Evolutionary conservation across 805 yeast species (phyloP).

Genomic region (Myxozyma geophila): DNA sequence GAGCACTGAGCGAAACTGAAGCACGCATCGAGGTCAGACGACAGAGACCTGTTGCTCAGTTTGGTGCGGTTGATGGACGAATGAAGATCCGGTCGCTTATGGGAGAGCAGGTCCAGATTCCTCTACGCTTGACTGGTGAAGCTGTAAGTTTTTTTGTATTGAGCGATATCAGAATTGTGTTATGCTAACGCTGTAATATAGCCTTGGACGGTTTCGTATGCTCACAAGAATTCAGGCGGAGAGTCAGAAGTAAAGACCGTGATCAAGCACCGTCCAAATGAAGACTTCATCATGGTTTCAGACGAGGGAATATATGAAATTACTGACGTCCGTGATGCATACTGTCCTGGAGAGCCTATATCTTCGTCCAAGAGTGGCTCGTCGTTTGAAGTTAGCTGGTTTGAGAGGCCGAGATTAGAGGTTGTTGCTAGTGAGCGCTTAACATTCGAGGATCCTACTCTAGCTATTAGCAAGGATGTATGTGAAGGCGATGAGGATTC

Average conservation of each 20-base stretch:
- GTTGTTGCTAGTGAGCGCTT: constrained; percentile 46
- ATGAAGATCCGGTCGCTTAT: constrained; percentile 47
- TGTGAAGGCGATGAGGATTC: constrained; percentile 57
- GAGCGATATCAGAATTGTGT: no score
- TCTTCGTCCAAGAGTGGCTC: constrained; percentile 45
- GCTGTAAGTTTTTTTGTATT: constrained; percentile 39
- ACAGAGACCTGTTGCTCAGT: constrained; percentile 65
- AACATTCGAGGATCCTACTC: constrained; percentile 37
- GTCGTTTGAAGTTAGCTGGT: constrained; percentile 50
- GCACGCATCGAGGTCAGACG: constrained; percentile 69
- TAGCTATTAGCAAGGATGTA: constrained; percentile 48
- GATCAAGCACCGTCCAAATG: constrained; percentile 30
- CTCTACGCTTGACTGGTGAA: constrained; percentile 63
- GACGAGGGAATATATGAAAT: constrained; percentile 57
- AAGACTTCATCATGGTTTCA: constrained; percentile 45
- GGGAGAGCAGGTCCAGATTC: constrained; percentile 63
- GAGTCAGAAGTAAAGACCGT: constrained; percentile 6
- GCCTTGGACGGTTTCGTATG: constrained; percentile 51
- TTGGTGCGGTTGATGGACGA: constrained; percentile 50
- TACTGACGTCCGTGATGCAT: constrained; percentile 53
- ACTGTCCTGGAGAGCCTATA: constrained; percentile 53
- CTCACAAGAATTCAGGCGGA: constrained; percentile 10
- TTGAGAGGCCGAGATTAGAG: constrained; percentile 53
- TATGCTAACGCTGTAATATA: background rate
- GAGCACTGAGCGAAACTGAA: constrained; percentile 67